Base-by-base conservation (phyloP, 2,329 filamentous ascomycete species). In the Cadophora malorum region DNA sequence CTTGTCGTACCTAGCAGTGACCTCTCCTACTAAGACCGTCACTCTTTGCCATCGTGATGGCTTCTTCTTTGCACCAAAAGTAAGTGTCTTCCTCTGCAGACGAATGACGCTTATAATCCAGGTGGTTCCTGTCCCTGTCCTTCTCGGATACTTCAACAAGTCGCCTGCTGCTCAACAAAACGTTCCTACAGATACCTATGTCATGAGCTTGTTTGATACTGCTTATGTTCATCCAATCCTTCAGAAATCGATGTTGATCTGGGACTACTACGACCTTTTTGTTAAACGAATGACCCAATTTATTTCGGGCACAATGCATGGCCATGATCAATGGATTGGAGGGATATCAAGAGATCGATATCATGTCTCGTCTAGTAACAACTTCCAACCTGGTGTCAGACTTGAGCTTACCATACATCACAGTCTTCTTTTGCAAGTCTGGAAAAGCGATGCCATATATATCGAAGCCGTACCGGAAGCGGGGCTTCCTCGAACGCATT, bases 201-300 rank as follows among this genome's bases (percentile, higher is more conserved):
- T 81, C 1, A 82, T 82, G 14, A 83, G 82, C 63, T 72, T 85
- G 7, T 84, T 85, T 68, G 83, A 85, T 69, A 84, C 83, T 0
- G 81, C 82, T 6, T 85, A 85, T 65, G 80, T 82, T 4, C 83
- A 84, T 21, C 80, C 81, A 0, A 66, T 79, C 2, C 74, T 85
- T 0, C 81, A 83, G 67, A 78, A 78, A 19, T 80, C 80, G 16
- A 74, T 69, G 0, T 68, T 82, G 3, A 76, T 81, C 5, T 85
- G 83, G 83, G 10, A 31, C 12, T 65, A 65, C 49, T 62, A 62
- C 16, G 41, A 47, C 14, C 41, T 47, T 47, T 47, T 47, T 6
- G 41, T 47, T 14, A 47, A 47, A n/a, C 12, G 41, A 47, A 47
- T 47, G 41, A 19, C 41, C 16, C 41, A 47, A 14, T 12, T 47